phyloP scores from a whole-genome alignment of 805 yeast species.

The Candida andamanensis region DNA sequence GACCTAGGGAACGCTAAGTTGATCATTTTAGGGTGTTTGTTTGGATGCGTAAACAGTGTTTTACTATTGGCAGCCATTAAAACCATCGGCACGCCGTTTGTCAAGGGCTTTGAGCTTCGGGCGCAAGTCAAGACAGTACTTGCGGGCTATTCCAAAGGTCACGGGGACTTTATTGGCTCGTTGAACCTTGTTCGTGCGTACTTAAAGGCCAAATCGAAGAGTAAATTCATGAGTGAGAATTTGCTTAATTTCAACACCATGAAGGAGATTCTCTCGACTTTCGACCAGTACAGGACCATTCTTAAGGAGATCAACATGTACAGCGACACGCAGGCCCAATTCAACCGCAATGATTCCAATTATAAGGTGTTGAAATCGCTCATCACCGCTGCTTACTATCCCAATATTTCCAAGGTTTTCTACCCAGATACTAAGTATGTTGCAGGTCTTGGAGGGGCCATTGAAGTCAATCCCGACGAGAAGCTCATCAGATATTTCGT shows the following conservation, averaged over 20 bases:
- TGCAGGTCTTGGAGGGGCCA: conserved; percentile 68
- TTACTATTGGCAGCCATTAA: conserved; percentile 77
- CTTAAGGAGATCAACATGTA: conserved; percentile 67
- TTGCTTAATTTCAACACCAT: conserved; percentile 58
- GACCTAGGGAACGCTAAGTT: conserved; percentile 85
- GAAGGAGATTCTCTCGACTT: conserved; percentile 66
- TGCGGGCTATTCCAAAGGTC: conserved; percentile 38
- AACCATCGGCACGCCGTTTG: conserved; percentile 71
- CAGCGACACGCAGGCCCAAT: conserved; percentile 10
- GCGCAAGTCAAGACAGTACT: conserved; percentile 53
- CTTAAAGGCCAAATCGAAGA: conserved; percentile 20
- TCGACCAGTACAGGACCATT: conserved; percentile 64
- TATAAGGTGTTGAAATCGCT: conserved; percentile 56
- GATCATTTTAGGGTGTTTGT: conserved; percentile 71
- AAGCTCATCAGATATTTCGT: conserved; percentile 40
- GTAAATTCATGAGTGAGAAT: conserved; percentile 51
- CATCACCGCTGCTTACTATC: conserved; percentile 76
- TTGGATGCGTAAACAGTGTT: conserved; percentile 74
- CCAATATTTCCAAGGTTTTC: conserved; percentile 76
- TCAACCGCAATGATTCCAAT: conserved; percentile 52
- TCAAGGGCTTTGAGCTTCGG: conserved; percentile 55
- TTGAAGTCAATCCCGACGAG: conserved; percentile 84
- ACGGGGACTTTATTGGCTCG: conserved; percentile 75
- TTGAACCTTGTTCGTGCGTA: conserved; percentile 57
- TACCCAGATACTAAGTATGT: conserved; percentile 75